phyloP scores from a whole-genome alignment of 2,329 filamentous ascomycete genomes.

The Pseudogymnoascus sp. region DNA sequence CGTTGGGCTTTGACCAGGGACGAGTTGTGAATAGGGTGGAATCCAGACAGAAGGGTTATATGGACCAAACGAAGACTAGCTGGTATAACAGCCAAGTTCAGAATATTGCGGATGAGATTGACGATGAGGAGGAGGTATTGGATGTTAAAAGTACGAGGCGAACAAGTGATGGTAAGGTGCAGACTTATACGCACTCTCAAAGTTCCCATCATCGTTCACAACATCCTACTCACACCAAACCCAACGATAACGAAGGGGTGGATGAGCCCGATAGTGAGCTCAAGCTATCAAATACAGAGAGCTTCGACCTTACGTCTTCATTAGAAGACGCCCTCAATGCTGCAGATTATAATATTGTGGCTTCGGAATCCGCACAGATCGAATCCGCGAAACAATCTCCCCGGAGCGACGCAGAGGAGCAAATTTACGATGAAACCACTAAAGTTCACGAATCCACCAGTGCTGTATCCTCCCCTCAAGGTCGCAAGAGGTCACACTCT shows the following conservation, averaged over 20 bases:
- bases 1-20: conserved; percentile 56
- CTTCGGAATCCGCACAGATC: neutral
- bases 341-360: neutral
- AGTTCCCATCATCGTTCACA: neutral
- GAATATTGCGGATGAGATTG: conserved; percentile 32
- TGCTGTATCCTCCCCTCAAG: neutral
- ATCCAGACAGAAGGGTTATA: conserved; percentile 57
- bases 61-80: conserved; percentile 71
- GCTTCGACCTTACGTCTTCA: conserved; percentile 26
- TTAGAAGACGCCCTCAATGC: conserved; percentile 26
- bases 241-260: neutral
- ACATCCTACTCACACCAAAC: neutral
- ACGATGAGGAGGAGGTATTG: conserved; percentile 31
- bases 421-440: conserved; percentile 8
- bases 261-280: neutral
- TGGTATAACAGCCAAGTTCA: conserved; percentile 73
- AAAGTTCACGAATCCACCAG: neutral
- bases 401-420: neutral
- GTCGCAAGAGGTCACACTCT: neutral
- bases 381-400: neutral
- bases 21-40: conserved; percentile 60
- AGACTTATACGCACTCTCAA: neutral
- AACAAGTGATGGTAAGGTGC: conserved; percentile 9
- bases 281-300: conserved; percentile 8
- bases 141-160: neutral